Conservation (phyloP, 2,329 filamentous ascomycete species). For the Ophidiomyces ophidiicola region DNA sequence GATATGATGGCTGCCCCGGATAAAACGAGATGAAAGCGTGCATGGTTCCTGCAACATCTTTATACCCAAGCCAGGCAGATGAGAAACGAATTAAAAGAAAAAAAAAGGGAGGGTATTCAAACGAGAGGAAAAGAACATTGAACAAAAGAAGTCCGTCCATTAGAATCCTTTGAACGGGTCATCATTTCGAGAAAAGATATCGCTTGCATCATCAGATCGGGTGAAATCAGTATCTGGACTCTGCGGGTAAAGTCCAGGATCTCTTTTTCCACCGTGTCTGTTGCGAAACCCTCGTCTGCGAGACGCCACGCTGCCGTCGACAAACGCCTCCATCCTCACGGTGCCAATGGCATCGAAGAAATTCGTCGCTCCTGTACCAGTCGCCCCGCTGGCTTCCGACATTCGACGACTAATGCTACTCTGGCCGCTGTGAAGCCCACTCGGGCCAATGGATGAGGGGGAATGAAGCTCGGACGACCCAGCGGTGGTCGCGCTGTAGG, state of each 20-base stretch:
- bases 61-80: too few relatives aligned
- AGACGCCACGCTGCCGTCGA: constrained; percentile 41
- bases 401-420: constrained; percentile 41
- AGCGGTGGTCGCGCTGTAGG: constrained; percentile 44
- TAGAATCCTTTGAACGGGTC: constrained; percentile 40
- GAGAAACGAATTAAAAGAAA: neutral
- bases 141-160: constrained; percentile 7
- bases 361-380: constrained; percentile 35
- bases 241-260: constrained; percentile 25
- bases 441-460: constrained; percentile 19
- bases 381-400: constrained; percentile 39
- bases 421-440: constrained; percentile 25
- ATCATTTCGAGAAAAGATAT: constrained; percentile 30
- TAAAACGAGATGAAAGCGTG: too few relatives aligned
- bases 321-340: constrained; percentile 94
- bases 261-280: constrained; percentile 20
- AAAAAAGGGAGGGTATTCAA: constrained; percentile 7
- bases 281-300: constrained; percentile 20
- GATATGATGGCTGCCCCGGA: too few relatives aligned
- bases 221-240: constrained; percentile 26
- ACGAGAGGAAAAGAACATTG: neutral
- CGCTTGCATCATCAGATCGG: constrained; percentile 27
- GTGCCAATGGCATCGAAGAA: constrained; percentile 86
- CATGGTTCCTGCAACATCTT: too few relatives aligned
- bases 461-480: constrained; percentile 50